Conservation (phyloP, 148 eudicot genomes). For the Chenopodium formosanum region DNA sequence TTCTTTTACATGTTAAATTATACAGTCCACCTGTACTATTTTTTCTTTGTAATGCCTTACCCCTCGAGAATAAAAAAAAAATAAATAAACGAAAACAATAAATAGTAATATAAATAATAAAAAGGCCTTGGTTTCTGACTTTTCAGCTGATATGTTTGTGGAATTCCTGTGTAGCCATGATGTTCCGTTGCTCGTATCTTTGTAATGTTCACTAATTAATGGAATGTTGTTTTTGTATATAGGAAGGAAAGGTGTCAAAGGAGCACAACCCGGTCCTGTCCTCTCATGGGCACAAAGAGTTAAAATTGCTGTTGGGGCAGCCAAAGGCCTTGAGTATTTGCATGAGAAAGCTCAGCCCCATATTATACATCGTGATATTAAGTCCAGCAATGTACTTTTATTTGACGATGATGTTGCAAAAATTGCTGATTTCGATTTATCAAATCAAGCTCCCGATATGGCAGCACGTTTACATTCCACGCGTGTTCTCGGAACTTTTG, state of each 20-base stretch:
- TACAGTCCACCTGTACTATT: neutral
- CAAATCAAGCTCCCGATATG: conserved; percentile 80
- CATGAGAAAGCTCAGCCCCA: conserved; percentile 78
- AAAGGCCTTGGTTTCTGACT: neutral
- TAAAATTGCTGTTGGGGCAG: conserved; percentile 84
- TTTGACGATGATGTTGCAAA: conserved; percentile 79
- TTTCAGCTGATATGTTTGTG: neutral
- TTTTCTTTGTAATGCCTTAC: neutral
- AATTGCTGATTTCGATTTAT: conserved; percentile 77
- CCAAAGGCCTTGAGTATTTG: conserved; percentile 76
- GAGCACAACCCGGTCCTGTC: conserved; percentile 78
- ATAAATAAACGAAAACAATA: no score
- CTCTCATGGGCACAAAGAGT: conserved; percentile 78
- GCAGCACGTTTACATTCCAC: conserved; percentile 82
- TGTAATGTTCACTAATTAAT: conserved; percentile 8
- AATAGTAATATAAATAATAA: no score
- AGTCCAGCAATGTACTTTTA: conserved; percentile 74
- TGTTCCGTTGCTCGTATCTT: neutral
- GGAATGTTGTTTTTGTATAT: conserved; percentile 7
- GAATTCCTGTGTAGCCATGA: neutral
- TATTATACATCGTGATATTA: conserved; percentile 76
- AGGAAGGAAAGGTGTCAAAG: conserved; percentile 79
- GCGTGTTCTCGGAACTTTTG: conserved; percentile 72
- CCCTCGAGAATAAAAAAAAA: no score
- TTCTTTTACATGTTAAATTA: neutral